phyloP scores from a whole-genome alignment of 495 filamentous ascomycete species.

The Penicillium daleae region DNA sequence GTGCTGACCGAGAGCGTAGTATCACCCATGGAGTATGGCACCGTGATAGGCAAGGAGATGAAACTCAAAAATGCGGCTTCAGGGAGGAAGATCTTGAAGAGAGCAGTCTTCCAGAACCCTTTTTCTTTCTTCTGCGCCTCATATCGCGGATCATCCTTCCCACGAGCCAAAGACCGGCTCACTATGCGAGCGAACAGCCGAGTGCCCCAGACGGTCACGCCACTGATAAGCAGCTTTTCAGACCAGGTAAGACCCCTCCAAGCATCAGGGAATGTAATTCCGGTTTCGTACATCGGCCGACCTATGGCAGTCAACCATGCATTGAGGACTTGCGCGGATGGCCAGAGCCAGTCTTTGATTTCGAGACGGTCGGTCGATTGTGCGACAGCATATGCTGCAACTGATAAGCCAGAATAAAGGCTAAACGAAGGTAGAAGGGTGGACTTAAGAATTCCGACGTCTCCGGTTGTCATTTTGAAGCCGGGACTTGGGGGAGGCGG shows the following conservation, averaged over 20 bases:
- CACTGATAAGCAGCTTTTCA: conserved; percentile 54
- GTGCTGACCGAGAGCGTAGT: conserved; percentile 14
- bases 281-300: conserved; percentile 41
- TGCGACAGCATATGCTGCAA: conserved; percentile 51
- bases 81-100: conserved; percentile 55
- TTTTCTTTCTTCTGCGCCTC: conserved; percentile 50
- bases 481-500: neutral
- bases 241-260: conserved; percentile 50
- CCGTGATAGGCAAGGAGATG: conserved; percentile 57
- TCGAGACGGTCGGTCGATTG: conserved; percentile 54
- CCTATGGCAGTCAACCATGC: conserved; percentile 63
- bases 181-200: conserved; percentile 57
- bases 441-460: conserved; percentile 52
- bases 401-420: conserved; percentile 47
- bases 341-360: conserved; percentile 62
- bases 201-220: conserved; percentile 58
- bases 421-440: conserved; percentile 54
- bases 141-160: conserved; percentile 59
- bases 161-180: conserved; percentile 44
- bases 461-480: conserved; percentile 18
- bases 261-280: conserved; percentile 43
- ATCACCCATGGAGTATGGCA: conserved; percentile 48
- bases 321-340: conserved; percentile 54
- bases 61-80: conserved; percentile 56
- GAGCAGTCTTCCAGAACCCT: conserved; percentile 56